These are phyloP conservation scores for Pythium aquatile DNA, from an alignment of 352 stramenopile genomes.

Conservation along the genomic window DNA sequence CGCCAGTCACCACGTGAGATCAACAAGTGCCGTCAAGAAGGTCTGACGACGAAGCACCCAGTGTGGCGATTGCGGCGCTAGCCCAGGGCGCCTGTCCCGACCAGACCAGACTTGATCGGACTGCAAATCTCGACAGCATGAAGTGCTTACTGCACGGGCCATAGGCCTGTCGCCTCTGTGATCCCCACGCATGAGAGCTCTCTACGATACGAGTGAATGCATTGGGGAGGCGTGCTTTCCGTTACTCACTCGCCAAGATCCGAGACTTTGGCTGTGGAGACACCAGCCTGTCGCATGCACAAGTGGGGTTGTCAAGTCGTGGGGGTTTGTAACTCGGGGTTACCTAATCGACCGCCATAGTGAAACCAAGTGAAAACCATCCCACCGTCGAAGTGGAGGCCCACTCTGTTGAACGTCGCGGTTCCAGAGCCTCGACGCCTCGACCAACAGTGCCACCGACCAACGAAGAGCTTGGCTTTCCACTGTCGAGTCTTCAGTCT, in stretches of 20 bases:
- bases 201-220: neutral
- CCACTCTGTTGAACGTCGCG: slow-evolving; percentile 3
- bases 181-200: neutral
- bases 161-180: neutral
- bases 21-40: neutral
- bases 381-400: neutral
- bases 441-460: neutral
- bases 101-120: neutral
- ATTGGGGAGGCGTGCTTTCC: neutral
- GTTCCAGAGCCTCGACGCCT: slow-evolving; percentile 3
- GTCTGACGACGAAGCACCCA: neutral
- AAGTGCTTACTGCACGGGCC: neutral
- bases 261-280: slow-evolving; percentile 1
- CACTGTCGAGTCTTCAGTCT: neutral
- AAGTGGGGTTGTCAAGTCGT: slow-evolving; percentile 6
- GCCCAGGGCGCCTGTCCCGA: neutral
- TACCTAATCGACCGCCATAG: neutral
- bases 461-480: neutral
- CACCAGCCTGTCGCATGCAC: slow-evolving; percentile 2
- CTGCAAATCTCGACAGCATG: slow-evolving; percentile 1
- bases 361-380: neutral
- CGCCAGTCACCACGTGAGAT: neutral
- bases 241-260: slow-evolving; percentile 5
- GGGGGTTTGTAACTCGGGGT: neutral
- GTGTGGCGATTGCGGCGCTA: neutral